These are phyloP conservation scores for Colletotrichum chrysophilum DNA, from an alignment of 2,329 filamentous ascomycete genomes.

Conservation along the genomic window DNA sequence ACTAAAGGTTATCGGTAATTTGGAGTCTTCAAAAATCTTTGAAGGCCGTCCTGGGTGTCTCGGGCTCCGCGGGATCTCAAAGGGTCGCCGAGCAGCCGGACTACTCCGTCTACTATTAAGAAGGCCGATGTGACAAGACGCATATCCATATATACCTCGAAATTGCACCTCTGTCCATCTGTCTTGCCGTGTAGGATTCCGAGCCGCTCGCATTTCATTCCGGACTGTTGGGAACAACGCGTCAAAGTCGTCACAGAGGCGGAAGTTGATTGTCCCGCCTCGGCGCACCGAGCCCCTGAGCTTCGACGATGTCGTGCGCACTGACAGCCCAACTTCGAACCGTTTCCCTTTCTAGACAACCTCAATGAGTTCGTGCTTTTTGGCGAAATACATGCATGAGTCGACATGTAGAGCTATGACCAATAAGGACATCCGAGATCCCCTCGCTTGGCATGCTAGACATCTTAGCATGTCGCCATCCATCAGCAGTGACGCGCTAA, in stretches of 20 bases:
- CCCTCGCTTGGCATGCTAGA: background rate
- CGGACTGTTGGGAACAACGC: background rate
- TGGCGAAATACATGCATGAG: background rate
- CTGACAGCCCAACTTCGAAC: background rate
- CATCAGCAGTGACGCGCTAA: background rate
- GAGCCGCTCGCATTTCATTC: background rate
- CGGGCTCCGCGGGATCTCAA: background rate
- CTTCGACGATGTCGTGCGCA: background rate
- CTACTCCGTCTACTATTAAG: background rate
- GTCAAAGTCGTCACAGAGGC: background rate
- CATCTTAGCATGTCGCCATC: background rate
- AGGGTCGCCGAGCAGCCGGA: background rate
- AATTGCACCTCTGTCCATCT: background rate
- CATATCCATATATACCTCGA: background rate
- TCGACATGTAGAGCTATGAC: background rate
- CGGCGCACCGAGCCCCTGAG: background rate
- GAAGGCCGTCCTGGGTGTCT: background rate
- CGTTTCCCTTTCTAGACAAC: background rate
- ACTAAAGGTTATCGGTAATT: background rate
- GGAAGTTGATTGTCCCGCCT: background rate
- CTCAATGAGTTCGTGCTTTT: background rate
- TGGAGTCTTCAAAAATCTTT: background rate
- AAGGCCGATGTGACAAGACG: background rate
- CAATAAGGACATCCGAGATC: background rate
- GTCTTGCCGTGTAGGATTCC: background rate